Percentiles rank a stretch among this genome's conserved stretches.
Conservation (phyloP, 352 stramenopile species). For the Phytophthora kernoviae region DNA sequence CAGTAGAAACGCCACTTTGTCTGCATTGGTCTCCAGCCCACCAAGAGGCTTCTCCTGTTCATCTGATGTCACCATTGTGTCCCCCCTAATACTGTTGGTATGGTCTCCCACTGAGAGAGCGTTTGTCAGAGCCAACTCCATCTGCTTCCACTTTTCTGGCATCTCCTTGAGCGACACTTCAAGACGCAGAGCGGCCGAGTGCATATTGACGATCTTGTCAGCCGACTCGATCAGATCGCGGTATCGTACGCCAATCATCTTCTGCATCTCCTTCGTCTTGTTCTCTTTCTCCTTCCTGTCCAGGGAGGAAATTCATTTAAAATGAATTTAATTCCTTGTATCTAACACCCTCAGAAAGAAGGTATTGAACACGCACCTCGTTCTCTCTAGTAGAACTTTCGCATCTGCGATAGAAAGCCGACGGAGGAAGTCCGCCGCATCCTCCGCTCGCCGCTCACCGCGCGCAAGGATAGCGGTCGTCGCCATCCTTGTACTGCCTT, state of each 20-base stretch:
- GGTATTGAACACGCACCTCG: constrained; percentile 43
- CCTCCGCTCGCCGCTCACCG: constrained; percentile 19
- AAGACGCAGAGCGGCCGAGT: constrained; percentile 83
- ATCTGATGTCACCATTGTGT: neutral
- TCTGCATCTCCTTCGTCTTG: constrained; percentile 92
- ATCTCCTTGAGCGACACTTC: constrained; percentile 85
- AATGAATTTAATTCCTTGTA: too few species aligned
- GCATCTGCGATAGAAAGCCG: constrained; percentile 82
- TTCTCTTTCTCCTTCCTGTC: constrained; percentile 81
- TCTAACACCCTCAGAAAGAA: too few species aligned
- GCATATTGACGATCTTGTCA: constrained; percentile 93
- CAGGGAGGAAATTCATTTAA: neutral
- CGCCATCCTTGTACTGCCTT: constrained; percentile 3
- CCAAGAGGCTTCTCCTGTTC: neutral
- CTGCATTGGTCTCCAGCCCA: constrained; percentile 8
- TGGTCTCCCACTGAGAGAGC: constrained; percentile 31
- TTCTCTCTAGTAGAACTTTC: constrained; percentile 81
- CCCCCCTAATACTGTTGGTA: neutral
- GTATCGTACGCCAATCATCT: constrained; percentile 93
- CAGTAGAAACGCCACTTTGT: constrained; percentile 61
- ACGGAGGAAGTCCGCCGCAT: constrained; percentile 68
- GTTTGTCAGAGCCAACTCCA: constrained; percentile 47
- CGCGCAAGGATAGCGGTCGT: constrained; percentile 6
- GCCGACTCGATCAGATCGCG: constrained; percentile 93
- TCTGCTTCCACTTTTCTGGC: constrained; percentile 77